These are phyloP conservation scores for Picochlorum sp. DNA, from an alignment of 139 green algal genomes.

Conservation along the genomic window DNA sequence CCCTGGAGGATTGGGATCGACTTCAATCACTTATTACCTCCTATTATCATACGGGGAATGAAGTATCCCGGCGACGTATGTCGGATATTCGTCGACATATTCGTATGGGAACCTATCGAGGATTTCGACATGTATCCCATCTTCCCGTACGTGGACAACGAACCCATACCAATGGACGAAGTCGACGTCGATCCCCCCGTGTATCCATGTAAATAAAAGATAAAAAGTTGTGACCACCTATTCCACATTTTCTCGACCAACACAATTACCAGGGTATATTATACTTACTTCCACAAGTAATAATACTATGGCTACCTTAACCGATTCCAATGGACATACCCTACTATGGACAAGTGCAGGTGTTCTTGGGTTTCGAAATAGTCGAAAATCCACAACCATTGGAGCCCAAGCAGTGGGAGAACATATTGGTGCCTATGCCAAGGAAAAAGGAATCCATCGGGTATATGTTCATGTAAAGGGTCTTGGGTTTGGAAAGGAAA, in stretches of 20 bases:
- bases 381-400: conserved; percentile 23
- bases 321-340: conserved; percentile 14
- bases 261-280: conserved; percentile 34
- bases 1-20: conserved; percentile 25
- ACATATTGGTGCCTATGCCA: conserved; percentile 6
- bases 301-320: conserved; percentile 24
- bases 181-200: conserved; percentile 5
- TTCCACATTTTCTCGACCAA: not conserved
- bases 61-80: conserved; percentile 14
- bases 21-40: conserved; percentile 27
- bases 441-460: conserved; percentile 11
- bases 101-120: conserved; percentile 36
- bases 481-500: conserved; percentile 17
- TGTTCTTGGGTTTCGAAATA: conserved; percentile 17
- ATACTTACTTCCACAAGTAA: conserved; percentile 20
- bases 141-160: conserved; percentile 40
- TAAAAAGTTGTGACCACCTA: too few species aligned
- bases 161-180: conserved; percentile 39
- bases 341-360: conserved; percentile 8
- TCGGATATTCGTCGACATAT: conserved; percentile 33
- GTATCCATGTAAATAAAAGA: not conserved
- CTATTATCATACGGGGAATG: conserved; percentile 27
- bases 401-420: conserved; percentile 20
- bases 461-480: conserved; percentile 18
- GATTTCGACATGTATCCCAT: conserved; percentile 32